Conservation (phyloP, 106 monocot species). For the Acanthochlamys bracteata region DNA sequence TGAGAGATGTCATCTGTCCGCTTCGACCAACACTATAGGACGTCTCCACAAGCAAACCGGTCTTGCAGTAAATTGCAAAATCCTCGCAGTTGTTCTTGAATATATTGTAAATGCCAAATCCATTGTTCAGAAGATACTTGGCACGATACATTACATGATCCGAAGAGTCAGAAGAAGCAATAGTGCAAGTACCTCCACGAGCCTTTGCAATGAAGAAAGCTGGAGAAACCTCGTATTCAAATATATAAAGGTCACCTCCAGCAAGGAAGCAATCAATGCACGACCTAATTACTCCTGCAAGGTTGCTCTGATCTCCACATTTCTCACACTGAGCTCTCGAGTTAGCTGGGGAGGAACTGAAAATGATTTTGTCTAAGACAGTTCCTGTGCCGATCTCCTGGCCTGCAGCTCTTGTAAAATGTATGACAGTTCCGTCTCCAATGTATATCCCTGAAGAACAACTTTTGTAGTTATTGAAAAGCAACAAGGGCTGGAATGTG, state of each 20-base stretch:
- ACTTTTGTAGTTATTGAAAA: no score
- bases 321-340: slow-evolving; percentile 22
- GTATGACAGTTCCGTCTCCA: slow-evolving; percentile 63
- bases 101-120: slow-evolving; percentile 60
- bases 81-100: slow-evolving; percentile 98
- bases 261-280: slow-evolving; percentile 78
- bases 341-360: slow-evolving; percentile 44
- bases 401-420: slow-evolving; percentile 78
- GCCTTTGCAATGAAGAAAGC: slow-evolving; percentile 68
- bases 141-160: slow-evolving; percentile 58
- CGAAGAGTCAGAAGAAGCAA: slow-evolving; percentile 50
- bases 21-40: slow-evolving; percentile 37
- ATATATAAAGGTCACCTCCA: slow-evolving; percentile 49
- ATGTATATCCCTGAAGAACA: slow-evolving; percentile 54
- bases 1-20: neutral
- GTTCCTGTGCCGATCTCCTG: slow-evolving; percentile 85
- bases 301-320: slow-evolving; percentile 56
- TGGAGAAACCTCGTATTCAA: slow-evolving; percentile 53
- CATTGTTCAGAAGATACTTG: slow-evolving; percentile 51
- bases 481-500: no score
- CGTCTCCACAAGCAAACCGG: slow-evolving; percentile 51
- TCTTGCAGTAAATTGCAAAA: slow-evolving; percentile 93
- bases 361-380: slow-evolving; percentile 33
- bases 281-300: slow-evolving; percentile 62
- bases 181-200: slow-evolving; percentile 80